Base-by-base conservation (phyloP, 192 early-diverging fungal genomes). In the Spinellus fusiger region DNA sequence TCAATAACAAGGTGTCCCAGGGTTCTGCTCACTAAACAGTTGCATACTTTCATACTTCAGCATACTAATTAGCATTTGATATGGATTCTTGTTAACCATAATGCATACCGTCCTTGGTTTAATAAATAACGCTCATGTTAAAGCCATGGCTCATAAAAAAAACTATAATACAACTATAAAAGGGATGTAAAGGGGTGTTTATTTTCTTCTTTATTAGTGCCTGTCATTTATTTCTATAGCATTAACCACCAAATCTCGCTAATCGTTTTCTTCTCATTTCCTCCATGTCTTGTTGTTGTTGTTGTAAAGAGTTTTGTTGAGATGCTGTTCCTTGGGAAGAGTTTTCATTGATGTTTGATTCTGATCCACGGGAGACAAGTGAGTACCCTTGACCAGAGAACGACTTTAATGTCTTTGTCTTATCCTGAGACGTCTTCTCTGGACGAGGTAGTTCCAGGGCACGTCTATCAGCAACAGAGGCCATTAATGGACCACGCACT, bases 221-320 rank as follows among this genome's bases (percentile, higher is more conserved):
- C n/a, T n/a, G n/a, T n/a, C n/a, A n/a, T 49, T 8, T 23, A 51
- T 51, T 16, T 35, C 10, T 54, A 20, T 56, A 23, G 5, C 31
- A 20, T 20, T 47, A 48, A 22, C 44, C 40, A 48, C 67, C 67
- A 54, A 70, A 70, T 59, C 68, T 49, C 16, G 61, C 68, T 16
- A 70, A 40, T 27, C 68, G 55, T 55, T 47, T 70, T 20, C n/a
- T 49, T 59, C 68, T 28, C 4, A 70, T 58, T 31, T 70, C 62
- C 20, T 70, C 62, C 55, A 70, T 50, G 31, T 50, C 37, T 7
- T 44, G 26, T 1, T 18, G 37, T 16, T 58, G 35, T 25, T 27
- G 16, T 27, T 59, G 47, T 33, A 68, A n/a, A n/a, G n/a, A n/a
- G n/a, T n/a, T n/a, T n/a, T n/a, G n/a, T n/a, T n/a, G n/a, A n/a